Percentiles rank a stretch among this genome's conserved stretches.
These are phyloP conservation scores for Trichothecium sympodiale DNA, from an alignment of 2,329 filamentous ascomycete species.

Conservation along the genomic window DNA sequence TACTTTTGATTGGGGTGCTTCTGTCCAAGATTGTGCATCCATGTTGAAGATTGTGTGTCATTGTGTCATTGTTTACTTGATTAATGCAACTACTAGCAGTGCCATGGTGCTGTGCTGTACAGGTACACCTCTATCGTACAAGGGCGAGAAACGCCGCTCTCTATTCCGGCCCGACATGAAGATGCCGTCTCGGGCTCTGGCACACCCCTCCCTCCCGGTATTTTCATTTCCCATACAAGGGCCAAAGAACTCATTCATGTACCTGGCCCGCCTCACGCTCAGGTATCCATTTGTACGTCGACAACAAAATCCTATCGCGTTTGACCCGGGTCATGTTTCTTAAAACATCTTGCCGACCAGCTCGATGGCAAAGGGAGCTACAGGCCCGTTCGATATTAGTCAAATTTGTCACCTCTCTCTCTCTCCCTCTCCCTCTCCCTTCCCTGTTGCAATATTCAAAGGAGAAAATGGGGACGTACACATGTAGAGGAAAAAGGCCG, in stretches of 20 bases:
- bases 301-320: too few species aligned
- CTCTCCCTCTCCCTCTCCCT: neutral
- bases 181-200: too few species aligned
- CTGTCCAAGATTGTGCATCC: too few species aligned
- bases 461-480: slow-evolving; percentile 42
- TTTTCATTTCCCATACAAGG: too few species aligned
- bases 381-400: neutral
- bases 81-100: neutral
- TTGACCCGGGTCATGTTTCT: slow-evolving; percentile 7
- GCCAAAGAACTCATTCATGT: too few species aligned
- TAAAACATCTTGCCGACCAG: slow-evolving; percentile 34
- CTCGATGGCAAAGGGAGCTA: slow-evolving; percentile 49
- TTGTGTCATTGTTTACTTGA: slow-evolving; percentile 1
- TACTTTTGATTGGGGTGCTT: too few species aligned
- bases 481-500: slow-evolving; percentile 61
- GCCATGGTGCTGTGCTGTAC: slow-evolving; percentile 1
- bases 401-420: neutral
- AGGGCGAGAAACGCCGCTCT: neutral
- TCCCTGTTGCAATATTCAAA: too few species aligned
- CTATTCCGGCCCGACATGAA: too few species aligned
- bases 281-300: too few species aligned
- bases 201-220: too few species aligned
- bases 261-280: too few species aligned
- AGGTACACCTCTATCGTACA: slow-evolving; percentile 1
- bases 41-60: too few species aligned